Base-by-base conservation (phyloP, 306 rosid genomes). In the Rosa lucieae region DNA sequence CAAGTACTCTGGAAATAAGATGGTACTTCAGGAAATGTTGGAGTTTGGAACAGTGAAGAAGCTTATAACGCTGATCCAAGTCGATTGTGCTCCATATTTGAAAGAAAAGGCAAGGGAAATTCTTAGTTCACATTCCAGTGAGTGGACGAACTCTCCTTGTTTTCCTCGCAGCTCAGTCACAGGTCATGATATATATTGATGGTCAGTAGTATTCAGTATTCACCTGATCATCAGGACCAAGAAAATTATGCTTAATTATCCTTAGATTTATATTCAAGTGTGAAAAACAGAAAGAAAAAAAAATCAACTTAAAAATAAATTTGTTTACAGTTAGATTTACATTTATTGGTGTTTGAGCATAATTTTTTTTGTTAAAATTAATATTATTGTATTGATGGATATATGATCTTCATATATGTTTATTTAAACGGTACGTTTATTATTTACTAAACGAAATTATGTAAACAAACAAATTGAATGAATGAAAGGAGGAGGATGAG, bases 111-210 rank as follows among this genome's bases (percentile, higher is more conserved):
- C 85, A 0, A 74, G 77, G 59, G 81, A 88, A 20, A 86, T 92
- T 21, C 58, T 92, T 0, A 85, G 81, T 83, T 56, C 74, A 8
- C 89, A 90, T 73, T 79, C 80, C 49, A 72, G 81, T 82, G 86
- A 82, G 68, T 92, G 91, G 97, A 89, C 77, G 82, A 78, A 83
- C 42, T 86, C 91, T 63, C 82, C 90, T 35, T 92, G 96, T 21
- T 32, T 83, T 63, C 71, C 23, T 17, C 23, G 23, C 6, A 39
- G 23, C 23, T 67, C 71, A 39, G 47, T 37, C 71, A 29, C 71
- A 17, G 71, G 71, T 39, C 71, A 37, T 67, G 26, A 32, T 11
- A 6, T 67, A 35, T 39, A 14, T 66, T 37, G 42, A 32, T 29
- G 67, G 29, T 26, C 1, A 4, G 0, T 56, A 0, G 29, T 26